Base-by-base conservation (phyloP, 2,329 filamentous ascomycete genomes). In the Penicillium sumatraense region DNA sequence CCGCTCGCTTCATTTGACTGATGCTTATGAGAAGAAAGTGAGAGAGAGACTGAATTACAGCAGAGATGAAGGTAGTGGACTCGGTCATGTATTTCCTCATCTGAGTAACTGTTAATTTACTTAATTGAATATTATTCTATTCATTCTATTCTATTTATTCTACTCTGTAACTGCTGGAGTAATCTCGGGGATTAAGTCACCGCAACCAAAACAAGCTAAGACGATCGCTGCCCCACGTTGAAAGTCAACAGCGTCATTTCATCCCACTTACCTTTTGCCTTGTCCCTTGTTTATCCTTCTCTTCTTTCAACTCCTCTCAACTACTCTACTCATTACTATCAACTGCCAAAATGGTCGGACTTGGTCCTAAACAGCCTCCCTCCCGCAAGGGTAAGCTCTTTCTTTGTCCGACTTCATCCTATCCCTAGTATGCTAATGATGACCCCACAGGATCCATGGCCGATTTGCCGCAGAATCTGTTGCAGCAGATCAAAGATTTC, bases 401-500 rank as follows among this genome's bases (percentile, higher is more conserved):
- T 38, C 47, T 33, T 42, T 24, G 7, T 11, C 3, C 11, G 26
- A 31, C 29, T 5, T n/a, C 23, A 14, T 4, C 23, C 9, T 13
- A 5, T 14, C 33, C 21, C 9, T 11, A 5, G 20, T 55, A 59
- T 55, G 38, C 16, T 35, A 13, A 44, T 49, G 33, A 42, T 58
- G 50, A 62, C 41, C 14, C 31, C 33, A 38, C 58, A 96, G 92
- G 91, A 72, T 96, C 93, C 61, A 91, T 95, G 86, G 87, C 88
- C 75, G 91, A 97, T 80, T 84, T 96, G 75, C 93, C 93, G 61
- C 89, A 91, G 79, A 87, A 91, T 76, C 84, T 97, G 62, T 80
- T 91, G 72, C 75, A 83, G 51, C 89, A 97, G 78, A 93, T 98
- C 71, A 87, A 90, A 74, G 82, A 85, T 59, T 83, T 98, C 21